Evolutionary conservation across 208 protist species (phyloP).

Genomic region (Porcisia deanei): DNA sequence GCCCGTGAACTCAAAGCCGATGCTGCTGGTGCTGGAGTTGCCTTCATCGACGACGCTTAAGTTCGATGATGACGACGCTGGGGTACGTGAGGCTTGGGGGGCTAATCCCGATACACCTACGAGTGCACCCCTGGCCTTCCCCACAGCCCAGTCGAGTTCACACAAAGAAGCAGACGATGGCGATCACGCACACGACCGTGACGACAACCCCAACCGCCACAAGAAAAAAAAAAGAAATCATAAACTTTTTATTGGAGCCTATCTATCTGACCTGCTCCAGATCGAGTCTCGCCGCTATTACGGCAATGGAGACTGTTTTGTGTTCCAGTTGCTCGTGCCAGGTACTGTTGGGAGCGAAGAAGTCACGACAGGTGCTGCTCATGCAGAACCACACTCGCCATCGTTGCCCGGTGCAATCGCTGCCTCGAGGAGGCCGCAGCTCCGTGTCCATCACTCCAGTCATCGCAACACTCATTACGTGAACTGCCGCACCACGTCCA

Average conservation of each 20-base stretch:
- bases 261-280: slow-evolving; percentile 51
- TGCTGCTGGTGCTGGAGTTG: slow-evolving; percentile 73
- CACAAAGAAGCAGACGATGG: background rate
- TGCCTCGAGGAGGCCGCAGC: slow-evolving; percentile 21
- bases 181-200: background rate
- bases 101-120: background rate
- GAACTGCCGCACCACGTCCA: slow-evolving; percentile 46
- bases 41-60: slow-evolving; percentile 32
- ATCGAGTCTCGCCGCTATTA: slow-evolving; percentile 64
- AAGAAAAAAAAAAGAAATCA: too few species aligned
- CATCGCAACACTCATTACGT: slow-evolving; percentile 67
- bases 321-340: slow-evolving; percentile 72
- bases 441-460: slow-evolving; percentile 49
- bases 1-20: slow-evolving; percentile 22
- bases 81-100: slow-evolving; percentile 33
- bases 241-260: slow-evolving; percentile 61
- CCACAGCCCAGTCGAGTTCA: background rate
- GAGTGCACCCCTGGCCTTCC: background rate
- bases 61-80: slow-evolving; percentile 40
- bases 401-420: background rate
- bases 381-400: background rate
- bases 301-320: slow-evolving; percentile 67
- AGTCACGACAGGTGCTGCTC: background rate
- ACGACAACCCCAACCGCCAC: slow-evolving; percentile 1
- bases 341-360: background rate